phyloP scores from a whole-genome alignment of 345 rosid species.

The Bruguiera gymnorhiza region DNA sequence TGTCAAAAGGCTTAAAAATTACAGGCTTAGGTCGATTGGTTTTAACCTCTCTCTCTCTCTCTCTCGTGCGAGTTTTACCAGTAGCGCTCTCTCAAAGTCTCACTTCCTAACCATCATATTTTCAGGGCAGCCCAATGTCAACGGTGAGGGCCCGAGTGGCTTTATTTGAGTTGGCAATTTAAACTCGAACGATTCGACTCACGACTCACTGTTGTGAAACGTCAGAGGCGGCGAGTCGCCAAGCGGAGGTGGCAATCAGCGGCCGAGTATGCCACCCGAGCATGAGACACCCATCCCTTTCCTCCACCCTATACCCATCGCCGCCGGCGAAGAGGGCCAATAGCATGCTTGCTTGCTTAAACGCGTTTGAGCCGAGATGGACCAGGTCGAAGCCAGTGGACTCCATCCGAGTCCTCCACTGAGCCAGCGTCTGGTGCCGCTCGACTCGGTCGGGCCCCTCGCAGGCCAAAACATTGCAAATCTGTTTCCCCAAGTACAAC shows the following conservation, averaged over 20 bases:
- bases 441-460: constrained; percentile 79
- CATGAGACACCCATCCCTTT: constrained; percentile 68
- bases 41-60: background rate
- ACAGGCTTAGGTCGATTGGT: background rate
- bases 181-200: constrained; percentile 13
- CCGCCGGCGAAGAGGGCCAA: constrained; percentile 69
- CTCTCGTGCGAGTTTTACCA: background rate
- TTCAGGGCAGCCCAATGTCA: too few species aligned
- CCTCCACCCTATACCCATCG: constrained; percentile 86
- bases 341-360: constrained; percentile 78
- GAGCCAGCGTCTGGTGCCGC: constrained; percentile 64
- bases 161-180: constrained; percentile 5
- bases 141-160: background rate
- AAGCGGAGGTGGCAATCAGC: constrained; percentile 81
- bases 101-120: too few species aligned
- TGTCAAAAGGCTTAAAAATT: constrained; percentile 8
- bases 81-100: too few species aligned
- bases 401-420: constrained; percentile 59
- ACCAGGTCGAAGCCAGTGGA: constrained; percentile 68
- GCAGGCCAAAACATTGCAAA: constrained; percentile 39
- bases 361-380: constrained; percentile 81
- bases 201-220: background rate
- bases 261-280: constrained; percentile 90
- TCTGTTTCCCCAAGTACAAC: constrained; percentile 37
- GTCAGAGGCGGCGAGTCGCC: constrained; percentile 28